These are phyloP conservation scores for Suillus sp. DNA, from an alignment of 768 basidiomycete genomes.

Conservation along the genomic window DNA sequence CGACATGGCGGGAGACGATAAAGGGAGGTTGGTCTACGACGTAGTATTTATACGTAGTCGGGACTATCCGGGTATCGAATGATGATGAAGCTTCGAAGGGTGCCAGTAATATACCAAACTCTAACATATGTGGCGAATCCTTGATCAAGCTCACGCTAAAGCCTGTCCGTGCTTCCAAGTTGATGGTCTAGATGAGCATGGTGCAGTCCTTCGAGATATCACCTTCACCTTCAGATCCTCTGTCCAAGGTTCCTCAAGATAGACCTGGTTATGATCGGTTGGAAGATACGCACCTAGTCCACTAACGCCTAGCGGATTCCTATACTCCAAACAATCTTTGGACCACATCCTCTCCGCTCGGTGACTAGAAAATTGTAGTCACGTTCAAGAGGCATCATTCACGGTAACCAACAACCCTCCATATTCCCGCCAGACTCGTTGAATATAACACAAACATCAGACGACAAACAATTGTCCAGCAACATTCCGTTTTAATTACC, in stretches of 20 bases:
- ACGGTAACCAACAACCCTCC: not conserved
- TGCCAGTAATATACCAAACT: too few relatives aligned
- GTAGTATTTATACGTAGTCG: too few relatives aligned
- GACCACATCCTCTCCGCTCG: conserved; percentile 18
- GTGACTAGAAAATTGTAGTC: conserved; percentile 24
- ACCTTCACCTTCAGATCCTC: conserved; percentile 29
- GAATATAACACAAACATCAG: conserved; percentile 13
- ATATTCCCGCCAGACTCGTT: not conserved
- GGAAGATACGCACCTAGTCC: conserved; percentile 11
- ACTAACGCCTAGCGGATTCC: not conserved
- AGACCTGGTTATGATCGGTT: conserved; percentile 13
- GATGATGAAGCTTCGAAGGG: too few relatives aligned
- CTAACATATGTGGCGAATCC: too few relatives aligned
- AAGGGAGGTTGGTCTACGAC: too few relatives aligned
- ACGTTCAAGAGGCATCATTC: not conserved
- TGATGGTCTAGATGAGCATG: not conserved
- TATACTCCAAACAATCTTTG: not conserved
- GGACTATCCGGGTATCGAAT: too few relatives aligned
- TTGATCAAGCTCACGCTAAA: too few relatives aligned
- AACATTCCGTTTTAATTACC: too few relatives aligned
- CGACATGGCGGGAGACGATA: too few relatives aligned
- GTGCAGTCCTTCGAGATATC: conserved; percentile 30
- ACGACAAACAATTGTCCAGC: not conserved
- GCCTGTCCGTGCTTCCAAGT: conserved; percentile 23
- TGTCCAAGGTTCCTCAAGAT: conserved; percentile 29